These are phyloP conservation scores for Trichoderma orchidacearum DNA, from an alignment of 495 filamentous ascomycete species.

Conservation along the genomic window DNA sequence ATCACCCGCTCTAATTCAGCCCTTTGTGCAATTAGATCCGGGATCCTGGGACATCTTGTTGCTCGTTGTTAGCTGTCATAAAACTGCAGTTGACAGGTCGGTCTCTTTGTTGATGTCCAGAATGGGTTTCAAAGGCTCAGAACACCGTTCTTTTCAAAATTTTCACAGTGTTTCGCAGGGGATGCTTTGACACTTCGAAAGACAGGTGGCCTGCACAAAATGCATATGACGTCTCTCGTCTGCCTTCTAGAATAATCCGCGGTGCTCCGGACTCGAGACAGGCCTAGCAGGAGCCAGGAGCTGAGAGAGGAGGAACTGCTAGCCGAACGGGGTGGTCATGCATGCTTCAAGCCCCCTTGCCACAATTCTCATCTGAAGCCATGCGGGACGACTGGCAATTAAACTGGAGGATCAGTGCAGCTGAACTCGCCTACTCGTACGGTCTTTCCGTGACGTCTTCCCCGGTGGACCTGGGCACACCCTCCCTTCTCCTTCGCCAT, in stretches of 20 bases:
- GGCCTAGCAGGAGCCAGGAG: background rate
- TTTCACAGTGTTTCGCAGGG: no score
- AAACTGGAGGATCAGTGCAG: background rate
- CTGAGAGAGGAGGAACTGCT: background rate
- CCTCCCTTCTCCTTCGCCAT: background rate
- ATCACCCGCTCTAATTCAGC: no score
- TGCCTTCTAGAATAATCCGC: background rate
- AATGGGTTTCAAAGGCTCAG: no score
- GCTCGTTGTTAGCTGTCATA: no score
- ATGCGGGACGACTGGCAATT: background rate
- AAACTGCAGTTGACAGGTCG: no score
- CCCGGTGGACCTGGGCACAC: background rate
- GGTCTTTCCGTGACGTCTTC: background rate
- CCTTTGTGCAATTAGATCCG: no score
- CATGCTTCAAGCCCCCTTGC: background rate
- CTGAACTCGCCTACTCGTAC: background rate
- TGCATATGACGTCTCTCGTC: no score
- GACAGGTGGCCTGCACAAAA: no score
- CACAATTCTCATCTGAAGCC: background rate
- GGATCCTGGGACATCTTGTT: no score
- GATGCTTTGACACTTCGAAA: no score
- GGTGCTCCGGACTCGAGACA: background rate
- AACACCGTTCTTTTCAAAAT: no score
- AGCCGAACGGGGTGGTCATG: background rate
- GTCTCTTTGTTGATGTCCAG: no score